A percentile compares a stretch with the other conserved stretches of the same genome.
Conservation (phyloP, 2,329 filamentous ascomycete genomes). For the Epichloe baconii region DNA sequence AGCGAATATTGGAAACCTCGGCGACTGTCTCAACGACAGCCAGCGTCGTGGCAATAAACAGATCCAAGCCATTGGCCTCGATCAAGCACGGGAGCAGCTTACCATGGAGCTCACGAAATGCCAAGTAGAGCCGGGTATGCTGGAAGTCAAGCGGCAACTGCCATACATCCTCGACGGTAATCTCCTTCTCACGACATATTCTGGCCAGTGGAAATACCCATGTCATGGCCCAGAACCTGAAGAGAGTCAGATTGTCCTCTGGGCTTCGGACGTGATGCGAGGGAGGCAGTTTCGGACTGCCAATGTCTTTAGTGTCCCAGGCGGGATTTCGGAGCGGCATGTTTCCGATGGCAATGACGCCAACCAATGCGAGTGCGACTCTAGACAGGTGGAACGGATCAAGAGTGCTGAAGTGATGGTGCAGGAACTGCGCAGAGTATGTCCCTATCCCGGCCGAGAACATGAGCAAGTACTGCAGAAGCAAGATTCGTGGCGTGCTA, state of each 20-base stretch:
- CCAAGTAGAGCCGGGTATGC: conserved; percentile 58
- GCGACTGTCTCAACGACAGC: conserved; percentile 38
- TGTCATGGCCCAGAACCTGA: conserved; percentile 73
- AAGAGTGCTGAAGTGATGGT: conserved; percentile 9
- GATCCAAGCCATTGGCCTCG: conserved; percentile 65
- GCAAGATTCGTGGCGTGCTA: conserved; percentile 27
- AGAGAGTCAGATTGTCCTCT: conserved; percentile 67
- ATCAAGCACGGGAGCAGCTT: conserved; percentile 58
- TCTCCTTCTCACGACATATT: conserved; percentile 47
- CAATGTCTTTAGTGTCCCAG: conserved; percentile 21
- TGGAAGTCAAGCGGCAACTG: conserved; percentile 68
- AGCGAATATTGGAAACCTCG: conserved; percentile 25
- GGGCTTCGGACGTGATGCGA: conserved; percentile 44
- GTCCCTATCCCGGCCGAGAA: conserved; percentile 18
- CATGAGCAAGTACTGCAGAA: conserved; percentile 25
- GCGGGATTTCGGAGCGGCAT: conserved; percentile 25
- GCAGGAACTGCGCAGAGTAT: conserved; percentile 19
- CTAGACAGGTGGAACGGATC: conserved; percentile 14
- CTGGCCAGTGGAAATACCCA: conserved; percentile 70
- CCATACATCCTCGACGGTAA: conserved; percentile 76
- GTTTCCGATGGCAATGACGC: conserved; percentile 19
- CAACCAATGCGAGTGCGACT: conserved; percentile 12
- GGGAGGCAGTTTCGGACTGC: conserved; percentile 14
- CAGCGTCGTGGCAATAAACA: conserved; percentile 53
- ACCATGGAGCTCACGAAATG: conserved; percentile 60